Evolutionary conservation across 2,329 filamentous ascomycete species (phyloP), one percentile per base, ranked within the genome.

Genomic region (Aspergillus sp.): DNA sequence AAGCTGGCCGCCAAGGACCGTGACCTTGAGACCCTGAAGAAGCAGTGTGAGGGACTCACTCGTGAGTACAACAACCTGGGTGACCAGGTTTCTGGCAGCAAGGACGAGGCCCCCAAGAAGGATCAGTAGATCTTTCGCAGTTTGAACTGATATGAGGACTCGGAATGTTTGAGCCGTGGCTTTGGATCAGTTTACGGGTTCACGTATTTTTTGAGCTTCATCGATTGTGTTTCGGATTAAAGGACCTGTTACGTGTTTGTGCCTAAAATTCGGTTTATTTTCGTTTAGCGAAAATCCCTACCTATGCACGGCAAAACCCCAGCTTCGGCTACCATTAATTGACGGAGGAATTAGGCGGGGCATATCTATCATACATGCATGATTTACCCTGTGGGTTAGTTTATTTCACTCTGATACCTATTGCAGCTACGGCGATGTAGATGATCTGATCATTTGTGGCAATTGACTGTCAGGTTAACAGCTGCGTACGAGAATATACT

Each of bases 11-110:
- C 81, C 67, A 90, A 90, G 74, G 86, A 96, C 54, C 79, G 78
- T 54, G 90, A 97, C 60, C 81, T 96, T 56, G 81, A 86, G 70
- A 88, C 81, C 45, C 75, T 97, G 58, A 95, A 94, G 85, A 95
- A 94, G 78, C 93, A 98, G 79, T 81, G 83, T 50, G 81, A 87
- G 64, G 87, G 87, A 40, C 77, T 97, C 48, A 82, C 83, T 67
- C 80, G 82, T 64, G 90, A 94, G 75, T 97, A 96, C 71, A 81
- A 88, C 65, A 82, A 84, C 55, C 76, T 97, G 58, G 83, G 88
- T 52, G 90, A 97, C 63, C 82, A 93, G 75, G 85, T 90, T 57
- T 78, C 82, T 46, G 76, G 79, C 9, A 48, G 54, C 42, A 66
- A 65, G 8, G 70, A 75, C 45, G 61, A 62, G 42, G 69, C 65